Evolutionary conservation across 2,329 filamentous ascomycete genomes (phyloP).

Genomic region (Triangularia verruculosa): DNA sequence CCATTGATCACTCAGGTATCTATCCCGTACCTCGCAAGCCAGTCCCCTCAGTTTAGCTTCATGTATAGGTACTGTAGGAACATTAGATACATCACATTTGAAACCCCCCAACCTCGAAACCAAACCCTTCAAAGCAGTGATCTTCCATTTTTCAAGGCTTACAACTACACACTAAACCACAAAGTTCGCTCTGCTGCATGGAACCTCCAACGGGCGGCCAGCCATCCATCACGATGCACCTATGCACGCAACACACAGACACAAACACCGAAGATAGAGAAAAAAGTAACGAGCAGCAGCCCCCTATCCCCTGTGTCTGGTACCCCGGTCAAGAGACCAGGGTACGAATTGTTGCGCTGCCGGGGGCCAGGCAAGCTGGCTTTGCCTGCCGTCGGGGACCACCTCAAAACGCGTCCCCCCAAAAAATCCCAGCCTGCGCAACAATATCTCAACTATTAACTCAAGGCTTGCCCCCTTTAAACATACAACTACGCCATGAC

Average conservation of each 20-base stretch:
- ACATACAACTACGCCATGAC: too few species aligned
- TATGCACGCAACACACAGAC: neutral
- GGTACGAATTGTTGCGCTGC: neutral
- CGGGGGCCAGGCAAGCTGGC: neutral
- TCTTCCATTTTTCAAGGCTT: neutral
- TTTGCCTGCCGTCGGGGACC: neutral
- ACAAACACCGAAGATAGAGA: neutral
- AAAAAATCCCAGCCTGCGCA: neutral
- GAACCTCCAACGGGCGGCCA: neutral
- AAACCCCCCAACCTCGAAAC: neutral
- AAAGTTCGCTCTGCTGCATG: neutral
- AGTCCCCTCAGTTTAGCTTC: neutral
- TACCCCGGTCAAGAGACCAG: too few species aligned
- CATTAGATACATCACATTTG: too few species aligned
- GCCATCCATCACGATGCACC: neutral
- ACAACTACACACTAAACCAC: too few species aligned
- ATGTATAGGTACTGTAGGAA: too few species aligned
- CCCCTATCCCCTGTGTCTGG: neutral
- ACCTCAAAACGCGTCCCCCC: neutral
- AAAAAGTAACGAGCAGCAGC: neutral
- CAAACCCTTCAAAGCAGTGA: neutral
- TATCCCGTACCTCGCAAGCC: too few species aligned
- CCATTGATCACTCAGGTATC: too few species aligned
- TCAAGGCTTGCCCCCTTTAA: too few species aligned
- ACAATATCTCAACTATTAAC: neutral